Conservation (phyloP, 2,329 filamentous ascomycete genomes). For the Pyrenophora teres region DNA sequence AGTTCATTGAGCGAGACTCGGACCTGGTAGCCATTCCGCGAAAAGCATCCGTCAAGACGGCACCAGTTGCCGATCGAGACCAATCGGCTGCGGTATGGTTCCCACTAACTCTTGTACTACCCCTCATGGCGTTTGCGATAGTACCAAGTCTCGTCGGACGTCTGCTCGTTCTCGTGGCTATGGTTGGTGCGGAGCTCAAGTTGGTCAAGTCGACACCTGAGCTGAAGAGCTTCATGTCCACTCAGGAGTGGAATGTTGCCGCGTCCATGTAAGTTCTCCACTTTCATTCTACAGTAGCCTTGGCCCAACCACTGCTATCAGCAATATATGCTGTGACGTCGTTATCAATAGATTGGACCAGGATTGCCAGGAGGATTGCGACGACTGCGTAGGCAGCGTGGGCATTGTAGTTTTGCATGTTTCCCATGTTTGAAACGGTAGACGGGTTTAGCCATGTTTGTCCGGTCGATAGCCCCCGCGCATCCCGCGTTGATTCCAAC, state of each 20-base stretch:
- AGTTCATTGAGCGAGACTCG: conserved; percentile 61
- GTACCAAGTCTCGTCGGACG: conserved; percentile 50
- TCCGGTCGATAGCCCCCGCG: conserved; percentile 9
- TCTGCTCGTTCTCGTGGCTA: conserved; percentile 47
- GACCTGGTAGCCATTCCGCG: conserved; percentile 58
- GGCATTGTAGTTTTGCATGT: not conserved
- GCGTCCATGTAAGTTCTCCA: conserved; percentile 47
- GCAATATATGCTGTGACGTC: not conserved
- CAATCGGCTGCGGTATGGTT: conserved; percentile 41
- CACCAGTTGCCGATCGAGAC: conserved; percentile 16
- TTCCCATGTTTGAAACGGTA: not conserved
- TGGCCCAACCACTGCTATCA: not conserved
- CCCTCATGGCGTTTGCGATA: conserved; percentile 51
- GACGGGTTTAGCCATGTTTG: conserved; percentile 11
- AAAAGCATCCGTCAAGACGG: conserved; percentile 21
- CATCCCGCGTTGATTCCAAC: conserved; percentile 8
- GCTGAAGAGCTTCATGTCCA: conserved; percentile 43
- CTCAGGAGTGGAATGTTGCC: conserved; percentile 48
- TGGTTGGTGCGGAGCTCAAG: conserved; percentile 44
- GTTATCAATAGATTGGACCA: not conserved
- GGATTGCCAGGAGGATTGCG: not conserved
- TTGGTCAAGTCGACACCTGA: conserved; percentile 42
- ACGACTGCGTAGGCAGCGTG: not conserved
- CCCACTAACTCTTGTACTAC: conserved; percentile 47
- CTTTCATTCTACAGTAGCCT: conserved; percentile 4